Evolutionary conservation across 2,329 filamentous ascomycete species (phyloP).

Genomic region (Epichloe typhina): DNA sequence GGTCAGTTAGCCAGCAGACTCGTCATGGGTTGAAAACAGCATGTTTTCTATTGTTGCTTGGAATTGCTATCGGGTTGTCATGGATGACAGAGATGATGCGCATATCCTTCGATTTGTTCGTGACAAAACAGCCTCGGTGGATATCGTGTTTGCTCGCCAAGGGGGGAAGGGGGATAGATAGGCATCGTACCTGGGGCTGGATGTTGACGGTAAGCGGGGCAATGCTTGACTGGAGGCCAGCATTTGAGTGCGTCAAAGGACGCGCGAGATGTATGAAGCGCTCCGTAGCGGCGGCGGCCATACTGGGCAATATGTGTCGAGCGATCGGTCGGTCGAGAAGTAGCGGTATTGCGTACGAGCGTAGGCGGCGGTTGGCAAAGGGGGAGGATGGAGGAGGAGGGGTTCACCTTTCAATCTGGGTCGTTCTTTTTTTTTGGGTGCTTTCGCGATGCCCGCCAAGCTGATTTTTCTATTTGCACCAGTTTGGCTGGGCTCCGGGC

Average conservation of each 20-base stretch:
- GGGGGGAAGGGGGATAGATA: background rate
- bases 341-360: constrained; percentile 1
- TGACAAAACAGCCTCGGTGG: background rate
- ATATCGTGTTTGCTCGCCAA: background rate
- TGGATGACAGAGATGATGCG: background rate
- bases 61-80: background rate
- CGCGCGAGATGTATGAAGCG: constrained; percentile 91
- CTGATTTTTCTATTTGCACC: constrained; percentile 30
- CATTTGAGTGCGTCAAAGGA: constrained; percentile 69
- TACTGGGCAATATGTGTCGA: constrained; percentile 38
- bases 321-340: constrained; percentile 6
- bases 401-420: background rate
- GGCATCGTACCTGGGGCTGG: constrained; percentile 72
- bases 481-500: constrained; percentile 24
- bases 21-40: background rate
- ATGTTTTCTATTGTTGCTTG: background rate
- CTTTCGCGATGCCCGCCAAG: constrained; percentile 23
- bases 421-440: background rate
- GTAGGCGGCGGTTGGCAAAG: constrained; percentile 9
- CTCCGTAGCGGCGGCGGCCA: constrained; percentile 64
- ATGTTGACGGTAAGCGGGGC: constrained; percentile 88
- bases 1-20: background rate
- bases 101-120: background rate
- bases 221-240: constrained; percentile 72
- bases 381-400: constrained; percentile 8